These are phyloP conservation scores for Secale cereale DNA, from an alignment of 176 grass and related monocot genomes.

Conservation along the genomic window DNA sequence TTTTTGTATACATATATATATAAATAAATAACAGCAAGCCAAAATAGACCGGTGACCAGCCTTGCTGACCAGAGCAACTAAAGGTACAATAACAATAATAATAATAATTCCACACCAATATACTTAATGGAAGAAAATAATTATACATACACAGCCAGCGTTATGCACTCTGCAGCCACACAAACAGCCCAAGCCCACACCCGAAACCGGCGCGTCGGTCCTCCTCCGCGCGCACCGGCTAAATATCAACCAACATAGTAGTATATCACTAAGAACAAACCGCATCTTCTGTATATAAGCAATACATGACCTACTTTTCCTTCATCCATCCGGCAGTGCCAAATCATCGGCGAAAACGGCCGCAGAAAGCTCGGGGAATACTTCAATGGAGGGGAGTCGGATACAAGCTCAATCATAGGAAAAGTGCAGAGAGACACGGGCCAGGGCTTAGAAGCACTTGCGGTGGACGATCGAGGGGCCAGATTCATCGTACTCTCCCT, in stretches of 20 bases:
- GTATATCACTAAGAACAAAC: background rate
- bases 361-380: conserved; percentile 16
- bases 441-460: conserved; percentile 36
- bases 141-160: conserved; percentile 23
- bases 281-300: background rate
- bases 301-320: background rate
- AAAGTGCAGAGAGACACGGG: background rate
- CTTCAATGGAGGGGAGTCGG: background rate
- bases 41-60: background rate
- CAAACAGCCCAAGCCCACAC: background rate
- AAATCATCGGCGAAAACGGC: background rate
- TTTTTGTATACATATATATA: no score
- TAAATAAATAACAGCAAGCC: background rate
- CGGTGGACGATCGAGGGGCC: conserved; percentile 42
- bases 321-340: background rate
- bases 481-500: conserved; percentile 46
- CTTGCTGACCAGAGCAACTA: background rate
- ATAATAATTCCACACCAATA: background rate
- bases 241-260: conserved; percentile 3
- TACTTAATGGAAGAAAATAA: background rate
- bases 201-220: background rate
- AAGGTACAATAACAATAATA: no score
- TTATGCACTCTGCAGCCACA: background rate
- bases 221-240: background rate
- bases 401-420: conserved; percentile 3